These are phyloP conservation scores for Calocybe gangraenosa DNA, from an alignment of 768 basidiomycete genomes.

Conservation along the genomic window DNA sequence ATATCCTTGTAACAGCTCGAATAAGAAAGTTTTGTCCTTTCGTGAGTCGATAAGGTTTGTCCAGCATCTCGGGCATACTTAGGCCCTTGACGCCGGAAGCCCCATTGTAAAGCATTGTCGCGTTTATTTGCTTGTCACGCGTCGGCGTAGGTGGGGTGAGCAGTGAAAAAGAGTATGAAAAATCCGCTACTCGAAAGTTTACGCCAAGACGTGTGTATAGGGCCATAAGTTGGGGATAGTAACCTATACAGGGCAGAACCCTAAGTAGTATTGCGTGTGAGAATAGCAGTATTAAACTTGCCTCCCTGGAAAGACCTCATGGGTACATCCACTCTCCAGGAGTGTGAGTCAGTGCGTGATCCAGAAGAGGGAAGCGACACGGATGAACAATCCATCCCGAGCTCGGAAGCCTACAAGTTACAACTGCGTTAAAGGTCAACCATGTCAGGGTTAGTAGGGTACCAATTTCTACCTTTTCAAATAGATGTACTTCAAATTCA, in stretches of 20 bases:
- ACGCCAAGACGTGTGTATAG: conserved; percentile 63
- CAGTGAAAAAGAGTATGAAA: conserved; percentile 69
- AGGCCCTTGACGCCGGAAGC: conserved; percentile 48
- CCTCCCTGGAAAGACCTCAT: conserved; percentile 84
- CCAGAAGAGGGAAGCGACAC: conserved; percentile 37
- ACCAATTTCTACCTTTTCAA: conserved; percentile 55
- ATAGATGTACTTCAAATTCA: conserved; percentile 63
- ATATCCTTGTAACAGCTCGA: conserved; percentile 19
- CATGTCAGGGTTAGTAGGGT: conserved; percentile 15
- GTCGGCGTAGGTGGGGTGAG: conserved; percentile 27
- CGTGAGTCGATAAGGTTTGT: conserved; percentile 18
- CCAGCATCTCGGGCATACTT: conserved; percentile 42
- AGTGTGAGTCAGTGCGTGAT: conserved; percentile 21
- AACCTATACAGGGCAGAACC: conserved; percentile 38
- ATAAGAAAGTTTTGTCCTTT: conserved; percentile 15
- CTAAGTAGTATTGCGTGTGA: not conserved
- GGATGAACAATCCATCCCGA: conserved; percentile 71
- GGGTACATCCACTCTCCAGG: conserved; percentile 69
- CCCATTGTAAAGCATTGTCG: conserved; percentile 66
- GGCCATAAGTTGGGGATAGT: conserved; percentile 67
- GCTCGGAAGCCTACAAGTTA: conserved; percentile 36
- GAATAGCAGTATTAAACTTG: too few relatives aligned
- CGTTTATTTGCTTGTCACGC: conserved; percentile 28
- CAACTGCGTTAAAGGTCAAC: not conserved
- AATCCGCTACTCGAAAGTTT: conserved; percentile 49